phyloP scores from a whole-genome alignment of 2,329 filamentous ascomycete species.

The Epichloe baconii region DNA sequence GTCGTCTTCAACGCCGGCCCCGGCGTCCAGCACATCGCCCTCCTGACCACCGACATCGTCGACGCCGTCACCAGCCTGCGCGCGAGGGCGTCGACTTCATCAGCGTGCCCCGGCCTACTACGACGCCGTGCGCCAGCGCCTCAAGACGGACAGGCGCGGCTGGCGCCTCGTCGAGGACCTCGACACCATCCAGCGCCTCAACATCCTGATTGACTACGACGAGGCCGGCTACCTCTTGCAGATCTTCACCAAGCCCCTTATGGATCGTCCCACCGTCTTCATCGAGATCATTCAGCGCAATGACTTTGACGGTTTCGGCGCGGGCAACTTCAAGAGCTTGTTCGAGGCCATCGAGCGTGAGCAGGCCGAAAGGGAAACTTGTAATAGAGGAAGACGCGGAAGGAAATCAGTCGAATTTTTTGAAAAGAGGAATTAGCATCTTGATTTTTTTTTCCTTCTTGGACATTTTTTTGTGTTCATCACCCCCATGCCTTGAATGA shows the following conservation, averaged over 20 bases:
- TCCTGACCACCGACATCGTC: slow-evolving; percentile 72
- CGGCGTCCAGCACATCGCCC: slow-evolving; percentile 87
- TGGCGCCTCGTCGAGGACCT: slow-evolving; percentile 69
- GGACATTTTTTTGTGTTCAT: background rate
- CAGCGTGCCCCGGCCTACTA: slow-evolving; percentile 84
- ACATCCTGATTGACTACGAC: slow-evolving; percentile 91
- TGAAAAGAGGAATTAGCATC: background rate
- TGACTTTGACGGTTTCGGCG: slow-evolving; percentile 83
- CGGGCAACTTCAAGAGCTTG: slow-evolving; percentile 88
- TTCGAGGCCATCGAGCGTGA: slow-evolving; percentile 95
- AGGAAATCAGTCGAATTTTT: too few species aligned
- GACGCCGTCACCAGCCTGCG: slow-evolving; percentile 62
- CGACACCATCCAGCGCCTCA: slow-evolving; percentile 59
- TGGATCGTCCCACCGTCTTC: slow-evolving; percentile 92
- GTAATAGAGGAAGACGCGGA: slow-evolving; percentile 19
- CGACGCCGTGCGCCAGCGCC: slow-evolving; percentile 56
- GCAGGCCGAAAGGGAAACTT: slow-evolving; percentile 79
- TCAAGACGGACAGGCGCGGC: slow-evolving; percentile 47
- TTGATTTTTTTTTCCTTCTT: background rate
- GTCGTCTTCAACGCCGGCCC: slow-evolving; percentile 81
- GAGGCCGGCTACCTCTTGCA: slow-evolving; percentile 74
- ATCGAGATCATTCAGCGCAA: slow-evolving; percentile 92
- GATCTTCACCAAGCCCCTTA: slow-evolving; percentile 73
- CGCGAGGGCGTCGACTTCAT: slow-evolving; percentile 92
- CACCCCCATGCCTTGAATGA: slow-evolving; percentile 1